These are phyloP conservation scores for Leccinum glutinopallens DNA, from an alignment of 1,284 basidiomycete species.

Conservation along the genomic window DNA sequence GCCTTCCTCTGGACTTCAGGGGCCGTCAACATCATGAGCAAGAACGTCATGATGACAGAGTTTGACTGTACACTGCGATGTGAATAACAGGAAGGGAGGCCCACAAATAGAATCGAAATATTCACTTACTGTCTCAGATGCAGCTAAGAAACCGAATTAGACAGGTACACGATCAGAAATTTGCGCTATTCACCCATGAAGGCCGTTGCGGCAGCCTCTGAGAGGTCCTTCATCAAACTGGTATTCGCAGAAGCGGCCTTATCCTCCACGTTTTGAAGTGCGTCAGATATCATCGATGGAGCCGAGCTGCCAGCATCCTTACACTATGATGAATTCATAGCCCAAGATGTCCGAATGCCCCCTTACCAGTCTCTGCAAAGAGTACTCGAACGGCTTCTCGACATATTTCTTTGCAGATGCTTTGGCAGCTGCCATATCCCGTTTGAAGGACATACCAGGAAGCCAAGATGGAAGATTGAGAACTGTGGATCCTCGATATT, in stretches of 20 bases:
- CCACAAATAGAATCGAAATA: background rate
- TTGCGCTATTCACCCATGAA: slow-evolving; percentile 20
- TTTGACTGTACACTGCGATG: slow-evolving; percentile 19
- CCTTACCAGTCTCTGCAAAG: slow-evolving; percentile 22
- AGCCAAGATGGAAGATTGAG: slow-evolving; percentile 27
- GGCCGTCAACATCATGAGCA: slow-evolving; percentile 17
- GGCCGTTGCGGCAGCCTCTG: slow-evolving; percentile 25
- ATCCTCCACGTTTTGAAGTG: slow-evolving; percentile 18
- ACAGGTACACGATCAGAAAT: background rate
- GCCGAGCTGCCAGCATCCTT: slow-evolving; percentile 15
- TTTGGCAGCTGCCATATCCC: slow-evolving; percentile 15
- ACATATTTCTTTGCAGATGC: slow-evolving; percentile 20
- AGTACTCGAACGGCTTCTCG: slow-evolving; percentile 24
- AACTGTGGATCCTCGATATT: slow-evolving; percentile 17
- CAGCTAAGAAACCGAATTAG: slow-evolving; percentile 22
- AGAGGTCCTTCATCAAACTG: slow-evolving; percentile 18
- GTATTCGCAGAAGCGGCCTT: slow-evolving; percentile 2
- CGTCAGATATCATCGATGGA: slow-evolving; percentile 28
- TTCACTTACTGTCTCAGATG: slow-evolving; percentile 26
- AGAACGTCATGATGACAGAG: slow-evolving; percentile 29
- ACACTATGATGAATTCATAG: slow-evolving; percentile 2
- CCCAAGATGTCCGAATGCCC: background rate
- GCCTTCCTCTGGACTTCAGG: slow-evolving; percentile 16
- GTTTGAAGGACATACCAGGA: slow-evolving; percentile 26
- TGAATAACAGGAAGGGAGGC: background rate